phyloP scores from a whole-genome alignment of 2,329 filamentous ascomycete genomes.

The Magnaporthiopsis rhizophila region DNA sequence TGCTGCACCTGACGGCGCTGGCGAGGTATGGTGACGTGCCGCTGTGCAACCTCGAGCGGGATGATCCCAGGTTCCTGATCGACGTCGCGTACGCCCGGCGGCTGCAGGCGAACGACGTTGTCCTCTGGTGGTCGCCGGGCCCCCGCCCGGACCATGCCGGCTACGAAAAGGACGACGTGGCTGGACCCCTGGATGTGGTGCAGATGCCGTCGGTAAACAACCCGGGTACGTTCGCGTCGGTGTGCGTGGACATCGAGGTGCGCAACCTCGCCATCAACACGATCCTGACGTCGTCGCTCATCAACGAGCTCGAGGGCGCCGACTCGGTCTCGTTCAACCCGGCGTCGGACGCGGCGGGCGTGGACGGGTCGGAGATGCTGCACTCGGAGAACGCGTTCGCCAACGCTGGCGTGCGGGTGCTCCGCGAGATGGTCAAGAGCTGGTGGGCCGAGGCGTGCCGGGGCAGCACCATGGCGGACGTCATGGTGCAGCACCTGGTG shows the following conservation, averaged over 20 bases:
- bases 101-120: constrained; percentile 82
- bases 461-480: constrained; percentile 89
- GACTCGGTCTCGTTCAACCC: constrained; percentile 84
- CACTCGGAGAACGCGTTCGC: constrained; percentile 87
- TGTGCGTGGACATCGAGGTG: constrained; percentile 91
- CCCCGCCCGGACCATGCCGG: constrained; percentile 90
- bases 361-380: constrained; percentile 60
- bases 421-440: constrained; percentile 95
- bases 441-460: constrained; percentile 96
- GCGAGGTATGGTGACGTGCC: constrained; percentile 91
- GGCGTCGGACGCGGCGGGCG: constrained; percentile 42
- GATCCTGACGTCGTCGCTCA: constrained; percentile 88
- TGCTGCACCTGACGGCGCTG: constrained; percentile 78
- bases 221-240: constrained; percentile 86
- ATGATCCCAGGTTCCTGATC: constrained; percentile 91
- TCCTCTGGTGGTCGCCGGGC: constrained; percentile 92
- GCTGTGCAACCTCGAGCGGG: constrained; percentile 87
- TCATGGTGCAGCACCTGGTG: constrained; percentile 94
- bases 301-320: constrained; percentile 91
- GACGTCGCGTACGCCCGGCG: constrained; percentile 90
- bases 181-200: constrained; percentile 74
- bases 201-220: constrained; percentile 92
- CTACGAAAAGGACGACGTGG: constrained; percentile 85
- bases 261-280: constrained; percentile 97
- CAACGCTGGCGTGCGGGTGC: constrained; percentile 79